Evolutionary conservation across 768 basidiomycete species (phyloP), one percentile per base, ranked within the genome.

Genomic region (Tremella fuciformis): DNA sequence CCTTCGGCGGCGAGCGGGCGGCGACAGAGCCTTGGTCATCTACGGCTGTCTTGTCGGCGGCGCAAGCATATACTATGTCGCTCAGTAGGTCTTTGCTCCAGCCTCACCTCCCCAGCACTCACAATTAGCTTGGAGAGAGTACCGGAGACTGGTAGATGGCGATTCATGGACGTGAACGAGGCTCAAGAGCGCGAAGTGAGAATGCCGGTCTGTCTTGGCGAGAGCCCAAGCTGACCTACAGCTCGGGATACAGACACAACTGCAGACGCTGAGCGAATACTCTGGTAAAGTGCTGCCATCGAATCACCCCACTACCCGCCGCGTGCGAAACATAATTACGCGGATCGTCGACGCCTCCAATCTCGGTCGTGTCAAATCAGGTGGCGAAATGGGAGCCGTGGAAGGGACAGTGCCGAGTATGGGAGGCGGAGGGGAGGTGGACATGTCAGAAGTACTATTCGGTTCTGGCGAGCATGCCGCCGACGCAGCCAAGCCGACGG

Each of bases 131-230:
- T 93, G 24, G 92, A 97, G 73, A 82, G 83, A 70, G 88, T 91
- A 0, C 85, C 88, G 1, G 87, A 92, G 71, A 93, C 90, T 0
- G 90, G 91, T 0, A 79, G 93, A 56, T 87, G 86, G 83, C 78
- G 93, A 19, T 96, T 93, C 73, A 94, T 97, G 84, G 87, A 88
- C 70, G 81, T 86, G 2, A 82, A 82, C 41, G 81, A 81, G 0
- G 79, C 80, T 52, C 77, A 75, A 24, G 89, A 92, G 77, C 79
- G 82, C 8, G 71, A 78, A 69, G 85, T 86, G 60, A 55, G 81
- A 67, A 13, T 40, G 37, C 40, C 22, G 41, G 50, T 19, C 48
- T 84, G 21, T 8, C 49, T n/a, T 24, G 49, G 7, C 8, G 19
- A 50, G 18, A 18, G 18, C 49, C 49, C n/a, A 53, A 34, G 38